Base-by-base conservation (phyloP, 768 basidiomycete genomes). In the Mycena vulgaris region DNA sequence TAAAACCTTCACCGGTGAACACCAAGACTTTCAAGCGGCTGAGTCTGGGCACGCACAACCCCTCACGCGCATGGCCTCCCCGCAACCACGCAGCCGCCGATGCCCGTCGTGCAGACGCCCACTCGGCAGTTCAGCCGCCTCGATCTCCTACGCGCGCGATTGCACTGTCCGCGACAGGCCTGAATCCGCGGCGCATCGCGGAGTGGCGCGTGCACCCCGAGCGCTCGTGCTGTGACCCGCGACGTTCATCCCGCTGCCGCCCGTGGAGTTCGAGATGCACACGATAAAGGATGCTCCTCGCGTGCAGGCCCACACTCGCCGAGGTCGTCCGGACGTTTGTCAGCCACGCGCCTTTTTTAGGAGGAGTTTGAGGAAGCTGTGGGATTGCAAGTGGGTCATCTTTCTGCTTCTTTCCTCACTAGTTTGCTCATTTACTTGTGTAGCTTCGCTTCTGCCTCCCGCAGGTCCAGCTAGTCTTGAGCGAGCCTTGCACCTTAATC, bases 261-360 rank as follows among this genome's bases (percentile, higher is more conserved):
- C 92, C 27, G 75, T 78, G 5, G 92, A 92, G 75, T 81, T 93
- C 37, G 93, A 94, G 81, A 90, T 92, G 89, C 90, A 93, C 74
- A 85, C 89, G n/a, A 90, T 89, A 80, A 92, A 89, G 79, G 75
- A 84, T 85, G 8, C 77, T 94, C 4, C 81, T 94, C 27, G 88
- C 88, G 35, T 91, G 89, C 75, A 88, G 88, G 74, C 82, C 83
- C 40, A 90, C 92, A 4, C 80, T 94, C 13, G 75, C 72, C 10
- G 88, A 88, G 51, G 90, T 82, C 75, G 75, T 91, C n/a, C 72
- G 75, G 10, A 73, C 76, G 11, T 82, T 80, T 51, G 69, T 74
- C 7, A 86, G 86, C 33, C 63, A 75, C 81, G 60, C 68, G 81
- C 55, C 73, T 76, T 70, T 78, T 87, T 11, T 72, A 76, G 30